Conservation (phyloP, 257 asterid genomes). For the Przewalskia tangutica region DNA sequence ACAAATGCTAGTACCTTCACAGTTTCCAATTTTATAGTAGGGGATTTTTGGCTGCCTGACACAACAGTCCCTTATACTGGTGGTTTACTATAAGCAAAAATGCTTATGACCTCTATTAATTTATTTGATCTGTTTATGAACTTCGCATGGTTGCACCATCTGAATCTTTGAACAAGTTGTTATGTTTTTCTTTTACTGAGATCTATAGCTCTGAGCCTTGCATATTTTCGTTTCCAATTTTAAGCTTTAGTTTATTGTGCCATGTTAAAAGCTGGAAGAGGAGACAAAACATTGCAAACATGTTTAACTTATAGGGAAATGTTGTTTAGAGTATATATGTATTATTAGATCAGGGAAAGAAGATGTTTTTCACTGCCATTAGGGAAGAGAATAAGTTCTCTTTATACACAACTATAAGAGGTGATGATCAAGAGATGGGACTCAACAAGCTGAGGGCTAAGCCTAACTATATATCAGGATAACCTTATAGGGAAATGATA, state of each 20-base stretch:
- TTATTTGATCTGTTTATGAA: neutral
- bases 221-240: neutral
- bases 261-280: neutral
- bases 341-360: too few relatives aligned
- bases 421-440: too few relatives aligned
- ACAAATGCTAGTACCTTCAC: constrained; percentile 12
- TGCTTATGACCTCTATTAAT: neutral
- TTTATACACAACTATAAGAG: too few relatives aligned
- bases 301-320: too few relatives aligned
- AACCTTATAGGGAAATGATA: too few relatives aligned
- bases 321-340: too few relatives aligned
- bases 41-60: constrained; percentile 15
- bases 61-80: constrained; percentile 12
- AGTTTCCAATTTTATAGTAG: constrained; percentile 13
- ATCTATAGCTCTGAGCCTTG: too few relatives aligned
- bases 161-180: neutral
- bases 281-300: neutral
- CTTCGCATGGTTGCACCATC: neutral
- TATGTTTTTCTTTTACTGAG: too few relatives aligned
- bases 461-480: too few relatives aligned
- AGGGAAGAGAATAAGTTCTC: too few relatives aligned
- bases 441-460: too few relatives aligned
- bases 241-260: neutral
- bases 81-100: constrained; percentile 6
- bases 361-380: too few relatives aligned